These are phyloP conservation scores for Cokeromyces recurvatus DNA, from an alignment of 371 early-diverging fungal genomes.

Conservation along the genomic window DNA sequence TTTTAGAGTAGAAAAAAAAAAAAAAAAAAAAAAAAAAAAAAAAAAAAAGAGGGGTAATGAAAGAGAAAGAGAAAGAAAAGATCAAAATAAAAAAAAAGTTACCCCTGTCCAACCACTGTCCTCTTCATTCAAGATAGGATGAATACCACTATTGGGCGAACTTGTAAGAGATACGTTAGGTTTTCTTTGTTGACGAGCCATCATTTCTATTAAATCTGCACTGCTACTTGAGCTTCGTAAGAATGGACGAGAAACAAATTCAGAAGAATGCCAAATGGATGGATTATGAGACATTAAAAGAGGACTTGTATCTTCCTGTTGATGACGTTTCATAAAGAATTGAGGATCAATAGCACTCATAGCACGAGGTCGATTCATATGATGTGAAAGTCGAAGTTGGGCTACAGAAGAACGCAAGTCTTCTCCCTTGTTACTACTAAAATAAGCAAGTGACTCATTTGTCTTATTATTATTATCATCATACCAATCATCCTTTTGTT, in stretches of 20 bases:
- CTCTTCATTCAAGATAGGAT: slow-evolving; percentile 5
- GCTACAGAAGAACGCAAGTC: slow-evolving; percentile 17
- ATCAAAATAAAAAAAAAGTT: too few relatives aligned
- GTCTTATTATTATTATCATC: background rate
- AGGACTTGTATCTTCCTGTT: background rate
- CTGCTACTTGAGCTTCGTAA: slow-evolving; percentile 35
- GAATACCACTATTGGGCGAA: background rate
- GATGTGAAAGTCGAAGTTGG: slow-evolving; percentile 3
- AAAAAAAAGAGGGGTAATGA: too few relatives aligned
- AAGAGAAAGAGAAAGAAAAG: too few relatives aligned
- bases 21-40: too few relatives aligned
- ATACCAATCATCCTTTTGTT: slow-evolving; percentile 9
- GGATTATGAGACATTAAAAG: background rate
- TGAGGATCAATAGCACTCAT: slow-evolving; percentile 41
- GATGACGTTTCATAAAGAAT: slow-evolving; percentile 1
- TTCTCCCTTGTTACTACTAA: slow-evolving; percentile 16
- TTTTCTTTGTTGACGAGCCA: slow-evolving; percentile 24
- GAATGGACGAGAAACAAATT: slow-evolving; percentile 4
- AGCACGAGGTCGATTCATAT: slow-evolving; percentile 35
- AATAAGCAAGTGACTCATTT: too few relatives aligned
- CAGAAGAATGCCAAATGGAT: background rate
- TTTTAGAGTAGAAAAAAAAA: background rate
- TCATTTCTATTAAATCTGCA: slow-evolving; percentile 37
- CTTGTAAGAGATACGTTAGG: background rate
- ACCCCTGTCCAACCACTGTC: slow-evolving; percentile 16